Conservation (phyloP, 352 stramenopile species). For the Globisporangium radiosum region DNA sequence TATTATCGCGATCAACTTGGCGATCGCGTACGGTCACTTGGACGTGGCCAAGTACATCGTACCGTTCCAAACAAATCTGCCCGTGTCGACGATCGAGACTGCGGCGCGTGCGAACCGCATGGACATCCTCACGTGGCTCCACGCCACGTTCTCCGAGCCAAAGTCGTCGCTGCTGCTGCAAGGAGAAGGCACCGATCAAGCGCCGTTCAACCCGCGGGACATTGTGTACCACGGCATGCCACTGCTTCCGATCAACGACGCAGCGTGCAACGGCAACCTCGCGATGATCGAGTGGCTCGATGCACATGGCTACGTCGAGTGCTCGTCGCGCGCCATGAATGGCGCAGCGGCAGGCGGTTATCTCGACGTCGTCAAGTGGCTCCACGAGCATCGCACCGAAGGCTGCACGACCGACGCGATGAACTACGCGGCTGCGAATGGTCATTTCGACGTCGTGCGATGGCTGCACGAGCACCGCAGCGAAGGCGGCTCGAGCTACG, state of each 20-base stretch:
- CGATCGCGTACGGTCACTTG: background rate
- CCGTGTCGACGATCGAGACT: background rate
- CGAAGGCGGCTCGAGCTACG: slow-evolving; percentile 9
- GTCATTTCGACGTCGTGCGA: background rate
- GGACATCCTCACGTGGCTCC: background rate
- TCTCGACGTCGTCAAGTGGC: background rate
- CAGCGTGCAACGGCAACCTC: background rate
- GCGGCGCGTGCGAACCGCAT: background rate
- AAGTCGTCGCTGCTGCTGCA: background rate
- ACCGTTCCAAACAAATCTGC: no score
- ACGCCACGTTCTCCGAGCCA: background rate
- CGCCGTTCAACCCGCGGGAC: background rate
- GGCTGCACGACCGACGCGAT: slow-evolving; percentile 12
- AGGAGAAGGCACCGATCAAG: background rate
- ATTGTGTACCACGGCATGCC: no score
- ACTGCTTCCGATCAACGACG: background rate
- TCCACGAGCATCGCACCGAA: slow-evolving; percentile 13
- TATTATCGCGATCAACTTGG: no score
- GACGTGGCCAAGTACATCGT: background rate
- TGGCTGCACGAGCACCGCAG: slow-evolving; percentile 11
- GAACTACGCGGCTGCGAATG: background rate
- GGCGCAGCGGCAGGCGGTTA: background rate
- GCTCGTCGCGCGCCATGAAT: background rate
- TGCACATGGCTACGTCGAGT: background rate
- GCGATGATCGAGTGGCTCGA: background rate